These are phyloP conservation scores for Teunomyces atbi DNA, from an alignment of 805 yeast genomes.

Conservation along the genomic window DNA sequence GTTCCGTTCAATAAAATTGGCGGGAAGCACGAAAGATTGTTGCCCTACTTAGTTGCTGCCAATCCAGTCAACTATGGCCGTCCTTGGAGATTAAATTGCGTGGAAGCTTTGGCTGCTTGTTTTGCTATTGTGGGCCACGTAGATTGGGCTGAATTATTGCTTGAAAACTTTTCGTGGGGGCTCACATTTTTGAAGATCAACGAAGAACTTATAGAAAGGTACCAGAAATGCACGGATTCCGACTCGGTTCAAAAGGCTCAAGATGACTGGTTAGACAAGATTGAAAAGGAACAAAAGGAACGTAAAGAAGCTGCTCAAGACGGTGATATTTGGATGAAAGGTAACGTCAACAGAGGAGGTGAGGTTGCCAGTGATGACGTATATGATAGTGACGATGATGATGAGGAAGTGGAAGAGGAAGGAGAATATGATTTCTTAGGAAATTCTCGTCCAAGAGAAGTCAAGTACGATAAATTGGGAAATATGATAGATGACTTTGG, in stretches of 20 bases:
- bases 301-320: slow-evolving; percentile 52
- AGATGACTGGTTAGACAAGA: slow-evolving; percentile 64
- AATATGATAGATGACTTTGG: slow-evolving; percentile 16
- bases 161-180: slow-evolving; percentile 91
- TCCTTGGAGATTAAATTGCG: slow-evolving; percentile 95
- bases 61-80: slow-evolving; percentile 96
- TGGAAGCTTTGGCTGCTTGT: slow-evolving; percentile 96
- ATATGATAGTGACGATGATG: slow-evolving; percentile 17
- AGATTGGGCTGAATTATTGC: slow-evolving; percentile 81
- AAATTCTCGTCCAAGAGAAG: slow-evolving; percentile 5
- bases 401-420: slow-evolving; percentile 15
- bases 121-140: slow-evolving; percentile 88
- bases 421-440: slow-evolving; percentile 9
- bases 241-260: slow-evolving; percentile 73
- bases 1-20: slow-evolving; percentile 94
- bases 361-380: slow-evolving; percentile 14
- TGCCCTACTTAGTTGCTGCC: slow-evolving; percentile 94
- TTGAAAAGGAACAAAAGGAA: slow-evolving; percentile 65
- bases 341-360: slow-evolving; percentile 63
- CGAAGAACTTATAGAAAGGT: slow-evolving; percentile 69
- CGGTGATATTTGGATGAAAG: slow-evolving; percentile 74
- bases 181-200: slow-evolving; percentile 81
- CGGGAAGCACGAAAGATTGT: slow-evolving; percentile 78
- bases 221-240: slow-evolving; percentile 77
- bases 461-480: slow-evolving; percentile 21